A percentile compares a stretch with the other conserved stretches of the same genome.
Conservation (phyloP, 1,139 yeast species). For the Insectozyma bohioensis region DNA sequence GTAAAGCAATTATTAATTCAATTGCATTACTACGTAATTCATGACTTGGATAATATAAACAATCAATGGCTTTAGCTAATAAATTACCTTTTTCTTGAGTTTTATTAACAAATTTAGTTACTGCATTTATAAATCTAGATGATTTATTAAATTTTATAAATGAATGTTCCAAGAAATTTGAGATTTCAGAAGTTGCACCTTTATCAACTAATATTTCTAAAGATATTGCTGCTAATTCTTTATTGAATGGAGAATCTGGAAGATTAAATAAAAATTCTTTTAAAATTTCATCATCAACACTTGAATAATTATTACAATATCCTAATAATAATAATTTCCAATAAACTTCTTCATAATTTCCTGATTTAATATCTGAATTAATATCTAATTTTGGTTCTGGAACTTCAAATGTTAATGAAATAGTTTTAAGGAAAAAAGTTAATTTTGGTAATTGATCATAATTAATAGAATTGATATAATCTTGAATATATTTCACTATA, state of each 20-base stretch:
- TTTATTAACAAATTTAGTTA: constrained; percentile 5
- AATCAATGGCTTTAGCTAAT: constrained; percentile 28
- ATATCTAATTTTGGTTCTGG: constrained; percentile 6
- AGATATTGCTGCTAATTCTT: constrained; percentile 10
- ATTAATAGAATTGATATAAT: constrained; percentile 39
- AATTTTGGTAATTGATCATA: constrained; percentile 30
- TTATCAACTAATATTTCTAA: constrained; percentile 8
- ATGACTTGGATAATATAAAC: constrained; percentile 47
- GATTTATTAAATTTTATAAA: constrained; percentile 18
- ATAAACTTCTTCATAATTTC: constrained; percentile 6
- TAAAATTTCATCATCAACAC: constrained; percentile 10
- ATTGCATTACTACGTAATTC: constrained; percentile 48
- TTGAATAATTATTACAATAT: constrained; percentile 4
- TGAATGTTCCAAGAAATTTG: constrained; percentile 19
- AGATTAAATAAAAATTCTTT: constrained; percentile 13
- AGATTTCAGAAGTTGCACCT: constrained; percentile 2
- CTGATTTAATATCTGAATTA: constrained; percentile 3
- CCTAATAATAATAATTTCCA: constrained; percentile 15
- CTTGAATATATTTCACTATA: constrained; percentile 45
- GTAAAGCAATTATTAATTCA: constrained; percentile 33
- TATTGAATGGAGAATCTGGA: constrained; percentile 7
- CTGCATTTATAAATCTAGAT: constrained; percentile 11
- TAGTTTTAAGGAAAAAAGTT: constrained; percentile 43
- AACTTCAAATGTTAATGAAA: constrained; percentile 8
- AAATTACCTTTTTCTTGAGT: constrained; percentile 11